phyloP scores from a whole-genome alignment of 2,329 filamentous ascomycete genomes.

The Neurospora sp. region DNA sequence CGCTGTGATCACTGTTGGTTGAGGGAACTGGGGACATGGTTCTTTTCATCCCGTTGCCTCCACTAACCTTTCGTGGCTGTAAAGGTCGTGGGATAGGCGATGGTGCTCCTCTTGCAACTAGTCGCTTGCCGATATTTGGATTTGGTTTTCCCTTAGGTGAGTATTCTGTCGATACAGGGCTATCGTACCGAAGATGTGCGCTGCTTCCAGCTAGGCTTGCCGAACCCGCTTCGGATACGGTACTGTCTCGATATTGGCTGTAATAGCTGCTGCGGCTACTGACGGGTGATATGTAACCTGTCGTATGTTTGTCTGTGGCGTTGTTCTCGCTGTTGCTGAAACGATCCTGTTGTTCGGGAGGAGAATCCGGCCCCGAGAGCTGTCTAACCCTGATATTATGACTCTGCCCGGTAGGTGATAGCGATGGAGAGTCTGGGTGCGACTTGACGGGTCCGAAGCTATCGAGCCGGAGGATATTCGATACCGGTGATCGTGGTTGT shows the following conservation, averaged over 20 bases:
- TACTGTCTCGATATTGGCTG: slow-evolving; percentile 9
- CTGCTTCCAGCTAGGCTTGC: neutral
- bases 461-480: slow-evolving; percentile 13
- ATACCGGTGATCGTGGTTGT: slow-evolving; percentile 11
- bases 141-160: neutral
- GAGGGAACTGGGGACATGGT: neutral
- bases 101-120: neutral
- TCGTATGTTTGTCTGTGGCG: neutral
- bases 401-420: slow-evolving; percentile 19
- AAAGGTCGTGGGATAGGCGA: neutral
- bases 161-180: neutral
- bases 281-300: slow-evolving; percentile 10
- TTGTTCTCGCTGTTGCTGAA: neutral
- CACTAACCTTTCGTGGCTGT: neutral
- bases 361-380: slow-evolving; percentile 31
- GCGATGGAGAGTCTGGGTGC: slow-evolving; percentile 1
- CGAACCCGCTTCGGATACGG: slow-evolving; percentile 13
- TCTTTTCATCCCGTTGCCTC: neutral
- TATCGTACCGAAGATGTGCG: neutral
- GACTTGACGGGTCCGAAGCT: slow-evolving; percentile 7
- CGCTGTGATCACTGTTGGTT: neutral
- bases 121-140: neutral
- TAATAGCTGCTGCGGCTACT: slow-evolving; percentile 13
- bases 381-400: slow-evolving; percentile 32
- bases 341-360: slow-evolving; percentile 6